Base-by-base conservation (phyloP, 768 basidiomycete genomes). In the Artomyces pyxidatus region DNA sequence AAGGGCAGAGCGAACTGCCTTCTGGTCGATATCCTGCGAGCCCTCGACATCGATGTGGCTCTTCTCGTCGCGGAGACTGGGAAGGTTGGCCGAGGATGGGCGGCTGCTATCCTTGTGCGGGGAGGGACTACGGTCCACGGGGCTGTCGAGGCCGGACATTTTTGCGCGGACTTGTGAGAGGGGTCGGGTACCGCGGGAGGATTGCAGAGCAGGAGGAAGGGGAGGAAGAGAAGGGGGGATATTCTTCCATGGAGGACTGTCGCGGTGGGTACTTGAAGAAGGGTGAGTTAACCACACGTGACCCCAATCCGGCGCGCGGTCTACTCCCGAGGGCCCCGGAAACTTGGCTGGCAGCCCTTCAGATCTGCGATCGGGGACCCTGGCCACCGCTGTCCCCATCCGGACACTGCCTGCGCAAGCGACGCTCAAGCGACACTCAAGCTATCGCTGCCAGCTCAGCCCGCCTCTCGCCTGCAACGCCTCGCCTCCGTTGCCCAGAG, bases 11-110 rank as follows among this genome's bases (percentile, higher is more conserved):
- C 23, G 37, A 25, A 42, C 45, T 3, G 47, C 46, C 2, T 39
- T 19, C 19, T 30, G 17, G 32, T 56, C 38, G n/a, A 26, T 28
- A 10, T 37, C 23, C 22, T n/a, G 38, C 14, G 30, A 21, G 70
- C 27, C 22, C 16, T 14, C 37, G 19, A 3, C 7, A 3, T 44
- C 45, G 27, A 11, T 1, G 48, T 27, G 37, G 35, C 30, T 25
- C 10, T 28, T 21, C 42, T 47, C 4, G 3, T 37, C 37, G 10
- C 23, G 37, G 6, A 45, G 19, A 21, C 42, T 37, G 8, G 42
- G 48, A 16, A 45, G n/a, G 25, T n/a, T 19, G 39, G 42, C 41
- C 9, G 42, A 37, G 37, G 21, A 11, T 11, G 39, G 39, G 11
- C 39, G 16, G 39, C 39, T 37, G 14, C 6, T 25, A 6, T 49